Conservation (phyloP, 1,139 yeast species). For the Yamadazyma dendronema region DNA sequence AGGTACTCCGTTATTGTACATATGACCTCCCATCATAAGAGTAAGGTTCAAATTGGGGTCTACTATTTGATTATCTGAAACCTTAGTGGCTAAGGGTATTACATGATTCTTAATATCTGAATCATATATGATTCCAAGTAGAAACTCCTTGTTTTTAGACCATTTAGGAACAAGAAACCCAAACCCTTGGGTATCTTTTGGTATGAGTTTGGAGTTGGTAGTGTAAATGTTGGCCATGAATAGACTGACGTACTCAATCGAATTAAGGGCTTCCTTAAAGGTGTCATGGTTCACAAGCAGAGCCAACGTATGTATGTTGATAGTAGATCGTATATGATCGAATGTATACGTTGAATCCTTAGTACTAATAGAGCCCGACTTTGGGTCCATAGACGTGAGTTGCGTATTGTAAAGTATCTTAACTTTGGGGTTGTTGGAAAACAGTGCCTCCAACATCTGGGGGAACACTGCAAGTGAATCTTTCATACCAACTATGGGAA, state of each 20-base stretch:
- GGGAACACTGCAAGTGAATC: constrained; percentile 59
- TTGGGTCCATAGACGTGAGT: constrained; percentile 21
- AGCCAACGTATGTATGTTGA: constrained; percentile 39
- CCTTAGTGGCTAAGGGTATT: constrained; percentile 3
- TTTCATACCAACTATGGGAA: constrained; percentile 52
- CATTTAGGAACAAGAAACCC: constrained; percentile 80
- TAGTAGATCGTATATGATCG: constrained; percentile 60
- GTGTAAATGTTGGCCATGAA: constrained; percentile 59
- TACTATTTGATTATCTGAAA: neutral
- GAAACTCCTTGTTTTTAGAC: constrained; percentile 53
- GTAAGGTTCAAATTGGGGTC: constrained; percentile 56
- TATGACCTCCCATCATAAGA: constrained; percentile 84
- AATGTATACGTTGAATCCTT: constrained; percentile 19
- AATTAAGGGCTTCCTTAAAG: constrained; percentile 15
- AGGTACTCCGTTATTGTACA: constrained; percentile 38
- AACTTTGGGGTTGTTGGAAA: constrained; percentile 41
- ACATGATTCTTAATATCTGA: constrained; percentile 51
- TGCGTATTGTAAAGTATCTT: constrained; percentile 26
- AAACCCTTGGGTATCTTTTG: constrained; percentile 60
- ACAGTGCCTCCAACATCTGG: constrained; percentile 30
- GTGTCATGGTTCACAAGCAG: constrained; percentile 16
- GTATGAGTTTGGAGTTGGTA: constrained; percentile 31
- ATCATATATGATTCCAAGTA: constrained; percentile 88
- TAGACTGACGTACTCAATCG: constrained; percentile 52
- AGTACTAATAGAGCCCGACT: constrained; percentile 12